Percentiles rank a stretch among this genome's conserved stretches.
These are phyloP conservation scores for Phascolomyces articulosus DNA, from an alignment of 371 early-diverging fungal species.

Conservation along the genomic window DNA sequence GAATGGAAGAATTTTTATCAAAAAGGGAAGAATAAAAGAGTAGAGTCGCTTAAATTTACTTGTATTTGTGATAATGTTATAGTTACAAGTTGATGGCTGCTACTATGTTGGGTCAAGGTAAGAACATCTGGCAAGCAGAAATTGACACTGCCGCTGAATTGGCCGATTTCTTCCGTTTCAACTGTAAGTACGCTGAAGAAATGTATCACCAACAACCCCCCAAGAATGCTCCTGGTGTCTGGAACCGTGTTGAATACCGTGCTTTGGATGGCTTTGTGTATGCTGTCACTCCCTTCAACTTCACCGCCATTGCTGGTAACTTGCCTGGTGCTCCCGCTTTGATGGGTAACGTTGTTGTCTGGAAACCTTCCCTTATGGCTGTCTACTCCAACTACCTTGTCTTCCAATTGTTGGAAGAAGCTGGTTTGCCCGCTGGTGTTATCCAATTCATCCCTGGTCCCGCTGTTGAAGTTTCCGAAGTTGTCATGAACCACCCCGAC, in stretches of 20 bases:
- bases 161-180: slow-evolving; percentile 95
- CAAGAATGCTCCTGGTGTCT: slow-evolving; percentile 82
- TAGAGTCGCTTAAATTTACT: not conserved
- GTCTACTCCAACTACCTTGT: slow-evolving; percentile 92
- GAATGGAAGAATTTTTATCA: not conserved
- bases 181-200: slow-evolving; percentile 93
- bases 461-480: slow-evolving; percentile 74
- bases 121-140: slow-evolving; percentile 99
- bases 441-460: slow-evolving; percentile 97
- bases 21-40: not conserved
- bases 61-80: not conserved
- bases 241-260: slow-evolving; percentile 98
- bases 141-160: slow-evolving; percentile 96
- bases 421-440: slow-evolving; percentile 96
- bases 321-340: slow-evolving; percentile 92
- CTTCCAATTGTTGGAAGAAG: slow-evolving; percentile 89
- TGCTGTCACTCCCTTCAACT: slow-evolving; percentile 98
- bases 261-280: slow-evolving; percentile 96
- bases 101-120: slow-evolving; percentile 98
- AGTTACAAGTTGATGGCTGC: slow-evolving; percentile 91
- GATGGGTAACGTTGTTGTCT: slow-evolving; percentile 97
- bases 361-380: slow-evolving; percentile 95
- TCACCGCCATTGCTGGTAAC: slow-evolving; percentile 98
- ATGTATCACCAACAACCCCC: slow-evolving; percentile 94
- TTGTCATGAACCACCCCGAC: slow-evolving; percentile 79